Conservation (phyloP, 805 yeast genomes). For the Ogataea allantospora region DNA sequence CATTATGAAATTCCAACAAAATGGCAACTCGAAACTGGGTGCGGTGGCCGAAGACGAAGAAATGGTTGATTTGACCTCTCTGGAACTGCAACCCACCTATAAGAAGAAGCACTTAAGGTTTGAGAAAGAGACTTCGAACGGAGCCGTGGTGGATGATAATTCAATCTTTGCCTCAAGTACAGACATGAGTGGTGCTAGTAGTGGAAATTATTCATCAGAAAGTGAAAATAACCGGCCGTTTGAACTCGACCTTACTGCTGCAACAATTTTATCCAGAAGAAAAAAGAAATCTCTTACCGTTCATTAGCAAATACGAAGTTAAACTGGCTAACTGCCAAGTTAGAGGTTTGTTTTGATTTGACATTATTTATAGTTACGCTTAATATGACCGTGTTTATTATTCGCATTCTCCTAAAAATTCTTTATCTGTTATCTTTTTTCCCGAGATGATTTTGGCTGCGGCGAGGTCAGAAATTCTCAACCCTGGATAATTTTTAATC, state of each 20-base stretch:
- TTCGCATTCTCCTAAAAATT: not conserved
- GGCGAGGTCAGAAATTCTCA: not conserved
- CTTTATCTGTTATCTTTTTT: conserved; percentile 7
- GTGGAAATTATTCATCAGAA: conserved; percentile 6
- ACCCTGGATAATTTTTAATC: not conserved
- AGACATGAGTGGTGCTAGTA: conserved; percentile 7
- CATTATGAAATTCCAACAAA: conserved; percentile 11
- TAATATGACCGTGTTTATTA: conserved; percentile 5
- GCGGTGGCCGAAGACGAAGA: conserved; percentile 24
- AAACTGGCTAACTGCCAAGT: conserved; percentile 2
- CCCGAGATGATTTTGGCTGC: conserved; percentile 1
- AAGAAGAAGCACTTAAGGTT: conserved; percentile 4
- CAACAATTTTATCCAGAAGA: conserved; percentile 51
- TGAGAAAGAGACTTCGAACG: conserved; percentile 19
- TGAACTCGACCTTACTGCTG: conserved; percentile 50
- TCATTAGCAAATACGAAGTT: not conserved
- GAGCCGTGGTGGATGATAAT: conserved; percentile 18
- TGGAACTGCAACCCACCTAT: conserved; percentile 13
- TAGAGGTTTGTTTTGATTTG: not conserved
- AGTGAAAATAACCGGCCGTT: conserved; percentile 24
- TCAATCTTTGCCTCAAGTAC: conserved; percentile 15
- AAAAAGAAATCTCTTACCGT: conserved; percentile 25
- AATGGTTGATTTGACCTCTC: conserved; percentile 11
- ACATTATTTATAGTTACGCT: conserved; percentile 8
- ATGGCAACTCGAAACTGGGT: conserved; percentile 7